Percentiles rank a stretch among this genome's conserved stretches.
phyloP scores from a whole-genome alignment of 2,329 filamentous ascomycete species.

The Clonostachys chloroleuca region DNA sequence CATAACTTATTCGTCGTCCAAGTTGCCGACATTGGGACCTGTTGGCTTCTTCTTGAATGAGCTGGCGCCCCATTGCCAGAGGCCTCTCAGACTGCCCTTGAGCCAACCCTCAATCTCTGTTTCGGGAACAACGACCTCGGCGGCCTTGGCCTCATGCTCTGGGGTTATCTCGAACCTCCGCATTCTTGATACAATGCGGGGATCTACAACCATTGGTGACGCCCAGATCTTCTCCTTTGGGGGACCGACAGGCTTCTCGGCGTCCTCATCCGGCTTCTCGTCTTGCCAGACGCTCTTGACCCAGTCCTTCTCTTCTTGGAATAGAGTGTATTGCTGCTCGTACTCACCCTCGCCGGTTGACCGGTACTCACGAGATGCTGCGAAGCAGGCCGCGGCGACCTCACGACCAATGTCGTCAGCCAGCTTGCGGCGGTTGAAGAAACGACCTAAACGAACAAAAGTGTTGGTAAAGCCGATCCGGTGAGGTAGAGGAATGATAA shows the following conservation, averaged over 20 bases:
- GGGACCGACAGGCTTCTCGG: conserved; percentile 32
- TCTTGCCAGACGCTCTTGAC: conserved; percentile 70
- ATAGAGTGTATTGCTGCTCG: conserved; percentile 51
- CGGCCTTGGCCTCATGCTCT: conserved; percentile 66
- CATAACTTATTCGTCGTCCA: conserved; percentile 24
- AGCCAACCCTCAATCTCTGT: conserved; percentile 68
- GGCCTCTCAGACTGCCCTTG: conserved; percentile 51
- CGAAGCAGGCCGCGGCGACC: conserved; percentile 80
- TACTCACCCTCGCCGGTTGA: conserved; percentile 27
- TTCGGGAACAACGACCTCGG: conserved; percentile 56
- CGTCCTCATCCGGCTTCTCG: conserved; percentile 32
- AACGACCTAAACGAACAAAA: conserved; percentile 79
- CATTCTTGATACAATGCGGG: conserved; percentile 75
- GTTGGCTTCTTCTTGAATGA: conserved; percentile 32
- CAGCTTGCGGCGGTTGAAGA: conserved; percentile 78
- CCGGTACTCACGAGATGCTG: conserved; percentile 45
- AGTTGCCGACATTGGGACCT: conserved; percentile 31
- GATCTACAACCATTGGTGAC: conserved; percentile 69
- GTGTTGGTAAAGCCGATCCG: conserved; percentile 91
- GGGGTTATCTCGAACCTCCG: conserved; percentile 65
- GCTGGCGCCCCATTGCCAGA: conserved; percentile 46
- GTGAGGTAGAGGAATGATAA: conserved; percentile 76
- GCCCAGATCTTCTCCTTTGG: conserved; percentile 71
- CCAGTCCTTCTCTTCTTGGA: conserved; percentile 76
- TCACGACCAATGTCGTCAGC: conserved; percentile 86